Evolutionary conservation across 768 basidiomycete species (phyloP).

Genomic region (Podaxis sp.): DNA sequence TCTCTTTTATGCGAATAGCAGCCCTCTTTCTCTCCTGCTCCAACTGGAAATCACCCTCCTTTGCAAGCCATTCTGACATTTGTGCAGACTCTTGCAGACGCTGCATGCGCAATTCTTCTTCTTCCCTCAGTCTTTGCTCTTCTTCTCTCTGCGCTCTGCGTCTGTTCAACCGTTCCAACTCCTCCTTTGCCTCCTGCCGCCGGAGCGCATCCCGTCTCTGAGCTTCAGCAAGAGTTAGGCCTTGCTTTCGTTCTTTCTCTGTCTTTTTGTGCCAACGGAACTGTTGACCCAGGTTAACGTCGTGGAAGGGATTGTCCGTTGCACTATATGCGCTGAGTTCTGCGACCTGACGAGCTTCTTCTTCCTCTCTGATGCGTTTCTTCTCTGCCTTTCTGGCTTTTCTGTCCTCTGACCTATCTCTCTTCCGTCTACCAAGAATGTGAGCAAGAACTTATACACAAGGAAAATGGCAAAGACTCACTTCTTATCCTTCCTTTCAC

Average conservation of each 20-base stretch:
- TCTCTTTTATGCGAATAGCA: conserved; percentile 92
- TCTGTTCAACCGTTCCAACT: conserved; percentile 87
- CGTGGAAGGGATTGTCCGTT: conserved; percentile 97
- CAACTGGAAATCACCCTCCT: conserved; percentile 96
- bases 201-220: conserved; percentile 78
- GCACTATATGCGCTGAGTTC: conserved; percentile 97
- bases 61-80: conserved; percentile 97
- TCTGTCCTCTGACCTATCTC: conserved; percentile 86
- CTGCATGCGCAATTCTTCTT: conserved; percentile 89
- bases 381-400: conserved; percentile 87
- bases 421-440: conserved; percentile 57
- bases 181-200: conserved; percentile 91
- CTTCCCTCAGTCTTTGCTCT: conserved; percentile 84
- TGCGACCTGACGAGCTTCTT: conserved; percentile 88
- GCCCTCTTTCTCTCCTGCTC: conserved; percentile 91
- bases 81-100: conserved; percentile 91
- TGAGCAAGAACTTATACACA: conserved; percentile 16
- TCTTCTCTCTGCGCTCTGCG: conserved; percentile 91
- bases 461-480: conserved; percentile 25
- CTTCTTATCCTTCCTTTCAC: conserved; percentile 47
- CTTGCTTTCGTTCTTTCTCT: conserved; percentile 92
- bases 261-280: conserved; percentile 99
- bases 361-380: conserved; percentile 77
- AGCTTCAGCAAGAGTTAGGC: conserved; percentile 75
- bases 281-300: conserved; percentile 92